Base-by-base conservation (phyloP, 2,329 filamentous ascomycete genomes). In the Mycosphaerelloides madeirae region DNA sequence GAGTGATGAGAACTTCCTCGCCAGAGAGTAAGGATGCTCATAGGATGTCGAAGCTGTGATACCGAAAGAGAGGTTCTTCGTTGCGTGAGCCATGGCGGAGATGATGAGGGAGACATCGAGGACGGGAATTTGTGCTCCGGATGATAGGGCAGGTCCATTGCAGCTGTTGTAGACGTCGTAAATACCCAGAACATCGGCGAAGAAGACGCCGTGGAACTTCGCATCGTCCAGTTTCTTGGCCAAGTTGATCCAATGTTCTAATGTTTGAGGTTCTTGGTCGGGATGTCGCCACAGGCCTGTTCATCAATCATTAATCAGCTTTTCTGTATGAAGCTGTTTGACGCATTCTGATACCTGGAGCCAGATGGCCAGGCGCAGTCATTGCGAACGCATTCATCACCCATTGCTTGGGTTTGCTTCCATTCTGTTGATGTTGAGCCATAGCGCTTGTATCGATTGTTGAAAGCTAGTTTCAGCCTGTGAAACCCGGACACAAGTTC, bases 81-180 rank as follows among this genome's bases (percentile, higher is more conserved):
- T 67, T 9, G 57, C 62, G 3, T 71, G 64, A 6, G 72, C 70
- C 67, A 75, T 68, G 2, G 72, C 71, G 1, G 72, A 63, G 11
- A 75, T 63, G 19, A 60, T 42, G 19, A 59, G 46, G 18, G 51
- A 52, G 16, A 58, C 48, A 60, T 86, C 82, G 43, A 82, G 83
- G 12, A 84, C 77, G 0, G 83, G 82, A 71, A 80, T 84, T 61
- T 86, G 82, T 0, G 81, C 79, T 3, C 78, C 82, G 0, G 80
- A 78, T 1, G 73, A 59, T 38, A 83, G 74, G 0, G 80, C 78
- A 0, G 81, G 54, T 5, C 46, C 55, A 35, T 49, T 54, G 9
- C 22, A 5, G 0, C 67, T 68, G 22, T 67, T 67, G 60, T 73
- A 73, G 16, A 72, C 67, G 48, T 72, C 70, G 54, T 73, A 73